These are phyloP conservation scores for Yarrowia bubula DNA, from an alignment of 805 yeast genomes.

Conservation along the genomic window DNA sequence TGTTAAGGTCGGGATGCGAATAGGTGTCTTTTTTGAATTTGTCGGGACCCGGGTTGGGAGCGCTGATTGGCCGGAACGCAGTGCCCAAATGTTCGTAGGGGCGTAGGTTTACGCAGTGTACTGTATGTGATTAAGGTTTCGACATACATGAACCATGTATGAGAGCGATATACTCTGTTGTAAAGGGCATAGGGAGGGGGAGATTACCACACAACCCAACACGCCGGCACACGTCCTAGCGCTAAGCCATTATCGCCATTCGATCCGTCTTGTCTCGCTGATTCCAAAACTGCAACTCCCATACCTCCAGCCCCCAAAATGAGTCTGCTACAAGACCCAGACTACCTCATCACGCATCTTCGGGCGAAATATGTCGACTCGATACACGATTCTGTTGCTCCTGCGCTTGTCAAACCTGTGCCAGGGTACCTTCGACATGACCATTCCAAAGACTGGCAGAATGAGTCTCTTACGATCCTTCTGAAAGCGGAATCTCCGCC, in stretches of 20 bases:
- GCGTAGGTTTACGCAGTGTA: too few species aligned
- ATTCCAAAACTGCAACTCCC: neutral
- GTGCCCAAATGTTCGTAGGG: conserved; percentile 8
- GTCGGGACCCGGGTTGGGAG: conserved; percentile 10
- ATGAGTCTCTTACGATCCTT: conserved; percentile 14
- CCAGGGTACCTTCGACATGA: conserved; percentile 25
- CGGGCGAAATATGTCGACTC: conserved; percentile 36
- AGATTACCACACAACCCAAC: neutral
- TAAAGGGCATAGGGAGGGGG: conserved; percentile 27
- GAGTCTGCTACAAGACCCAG: conserved; percentile 21
- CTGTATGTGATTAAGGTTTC: neutral
- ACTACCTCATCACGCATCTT: conserved; percentile 37
- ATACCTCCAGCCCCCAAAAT: neutral
- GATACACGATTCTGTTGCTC: conserved; percentile 36
- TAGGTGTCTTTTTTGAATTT: conserved; percentile 26
- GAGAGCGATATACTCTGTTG: conserved; percentile 24
- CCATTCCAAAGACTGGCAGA: conserved; percentile 14
- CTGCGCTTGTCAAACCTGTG: conserved; percentile 34
- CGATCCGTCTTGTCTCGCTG: neutral
- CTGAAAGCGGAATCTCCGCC: conserved; percentile 34
- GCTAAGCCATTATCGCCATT: neutral
- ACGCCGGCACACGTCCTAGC: neutral
- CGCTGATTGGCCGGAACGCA: conserved; percentile 18
- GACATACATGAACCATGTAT: conserved; percentile 8
- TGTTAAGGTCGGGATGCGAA: conserved; percentile 22